Base-by-base conservation (phyloP, 306 rosid species). In the Parietaria judaica region DNA sequence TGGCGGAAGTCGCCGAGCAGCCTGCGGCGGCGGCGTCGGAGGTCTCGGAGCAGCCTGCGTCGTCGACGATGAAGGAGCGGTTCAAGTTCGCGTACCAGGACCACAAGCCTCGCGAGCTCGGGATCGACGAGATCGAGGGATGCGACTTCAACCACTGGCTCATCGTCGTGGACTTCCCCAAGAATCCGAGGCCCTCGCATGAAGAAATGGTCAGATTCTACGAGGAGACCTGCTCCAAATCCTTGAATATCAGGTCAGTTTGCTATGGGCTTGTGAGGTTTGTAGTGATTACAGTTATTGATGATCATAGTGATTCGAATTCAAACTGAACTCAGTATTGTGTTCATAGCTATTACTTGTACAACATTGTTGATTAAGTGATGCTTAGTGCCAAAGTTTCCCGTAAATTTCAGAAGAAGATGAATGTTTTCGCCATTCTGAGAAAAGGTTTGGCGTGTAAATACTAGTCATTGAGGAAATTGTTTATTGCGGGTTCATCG, bases 101-200 rank as follows among this genome's bases (percentile, higher is more conserved):
- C 6, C 12, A 17, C 17, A 56, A 56, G 60, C 60, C 60, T 36
- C 60, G 60, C n/a, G 63, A 16, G 23, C 63, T 43, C 8, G 63
- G 50, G 35, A 41, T 43, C n/a, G 36, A 14, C 11, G 50, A n/a
- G 63, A 38, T 59, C 63, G 63, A 41, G 50, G 63, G 63, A 0
- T 59, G 63, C 34, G 63, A 59, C 36, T 59, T 38, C 50, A 59
- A 59, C 63, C 63, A 59, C 63, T 59, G 63, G 63, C 63, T 59
- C n/a, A 59, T 59, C 48, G 50, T 43, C 50, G 43, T 59, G 11
- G 63, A 59, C 15, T 59, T 59, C 31, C 63, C 63, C 11, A 43
- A 59, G 7, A 36, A 39, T 36, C 63, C 63, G 23, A 41, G 4
- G 43, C 63, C 63, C 4, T 59, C 48, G 8, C 51, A 37, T 3